Evolutionary conservation across 1,139 yeast genomes (phyloP).

Genomic region (Saccharomyces hybrid): DNA sequence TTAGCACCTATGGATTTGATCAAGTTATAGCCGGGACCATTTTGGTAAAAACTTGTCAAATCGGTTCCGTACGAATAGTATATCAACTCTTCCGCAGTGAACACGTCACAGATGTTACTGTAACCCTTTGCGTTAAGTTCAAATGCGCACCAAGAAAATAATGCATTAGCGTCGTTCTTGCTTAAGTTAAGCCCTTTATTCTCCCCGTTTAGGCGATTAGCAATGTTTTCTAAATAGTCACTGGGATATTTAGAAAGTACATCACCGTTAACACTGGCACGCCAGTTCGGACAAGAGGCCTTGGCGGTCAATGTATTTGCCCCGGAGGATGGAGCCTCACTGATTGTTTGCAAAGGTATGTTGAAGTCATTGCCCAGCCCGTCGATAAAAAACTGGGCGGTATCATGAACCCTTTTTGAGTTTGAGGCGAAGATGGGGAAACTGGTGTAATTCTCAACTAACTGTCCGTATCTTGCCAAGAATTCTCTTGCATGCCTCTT

Average conservation of each 20-base stretch:
- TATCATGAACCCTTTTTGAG: slow-evolving; percentile 14
- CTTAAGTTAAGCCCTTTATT: slow-evolving; percentile 41
- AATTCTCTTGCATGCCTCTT: slow-evolving; percentile 18
- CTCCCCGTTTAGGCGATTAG: slow-evolving; percentile 11
- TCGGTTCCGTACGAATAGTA: too few species aligned
- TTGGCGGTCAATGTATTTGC: too few species aligned
- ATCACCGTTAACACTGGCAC: too few species aligned
- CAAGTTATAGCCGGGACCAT: slow-evolving; percentile 17
- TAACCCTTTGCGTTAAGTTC: slow-evolving; percentile 49
- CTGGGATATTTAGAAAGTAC: too few species aligned
- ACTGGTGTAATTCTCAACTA: too few species aligned
- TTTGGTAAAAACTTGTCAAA: too few species aligned
- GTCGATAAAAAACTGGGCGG: slow-evolving; percentile 13
- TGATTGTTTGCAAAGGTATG: slow-evolving; percentile 19
- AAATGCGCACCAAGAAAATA: slow-evolving; percentile 49
- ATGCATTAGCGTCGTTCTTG: slow-evolving; percentile 36
- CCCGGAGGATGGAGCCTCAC: slow-evolving; percentile 25
- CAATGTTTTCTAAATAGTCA: too few species aligned
- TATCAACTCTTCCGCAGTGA: too few species aligned
- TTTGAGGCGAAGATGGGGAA: too few species aligned
- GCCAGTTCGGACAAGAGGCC: too few species aligned
- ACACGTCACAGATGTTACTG: slow-evolving; percentile 41
- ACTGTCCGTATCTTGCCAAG: slow-evolving; percentile 8
- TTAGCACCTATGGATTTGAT: slow-evolving; percentile 44
- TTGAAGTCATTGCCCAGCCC: slow-evolving; percentile 11